Conservation (phyloP, 2,329 filamentous ascomycete genomes). For the Sclerotiophoma versabilis region DNA sequence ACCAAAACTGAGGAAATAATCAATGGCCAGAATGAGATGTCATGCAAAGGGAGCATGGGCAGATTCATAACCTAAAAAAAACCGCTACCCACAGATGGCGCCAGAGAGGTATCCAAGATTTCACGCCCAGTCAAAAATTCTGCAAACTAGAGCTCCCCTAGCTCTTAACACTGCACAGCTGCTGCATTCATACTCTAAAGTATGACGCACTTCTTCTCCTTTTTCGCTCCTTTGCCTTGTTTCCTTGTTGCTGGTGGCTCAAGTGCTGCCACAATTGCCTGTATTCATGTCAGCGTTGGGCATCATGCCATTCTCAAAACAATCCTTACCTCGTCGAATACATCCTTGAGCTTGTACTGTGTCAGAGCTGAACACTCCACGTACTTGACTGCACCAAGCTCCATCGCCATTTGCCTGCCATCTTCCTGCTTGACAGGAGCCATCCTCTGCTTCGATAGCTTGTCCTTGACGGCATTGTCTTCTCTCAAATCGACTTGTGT, state of each 20-base stretch:
- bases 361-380: conserved; percentile 98
- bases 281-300: conserved; percentile 18
- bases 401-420: conserved; percentile 94
- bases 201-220: conserved; percentile 46
- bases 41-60: conserved; percentile 22
- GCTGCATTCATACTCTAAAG: conserved; percentile 33
- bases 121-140: conserved; percentile 44
- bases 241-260: conserved; percentile 81
- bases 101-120: conserved; percentile 51
- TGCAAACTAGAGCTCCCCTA: conserved; percentile 37
- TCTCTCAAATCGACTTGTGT: conserved; percentile 97
- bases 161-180: conserved; percentile 8
- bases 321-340: conserved; percentile 89
- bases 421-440: conserved; percentile 88
- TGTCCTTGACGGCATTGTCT: conserved; percentile 84
- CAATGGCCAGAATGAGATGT: conserved; percentile 2
- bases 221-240: conserved; percentile 48
- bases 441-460: conserved; percentile 97
- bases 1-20: neutral
- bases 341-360: conserved; percentile 98
- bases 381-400: conserved; percentile 97
- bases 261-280: conserved; percentile 95
- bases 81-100: conserved; percentile 51
- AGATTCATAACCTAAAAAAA: conserved; percentile 40
- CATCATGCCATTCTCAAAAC: neutral